phyloP scores from a whole-genome alignment of 805 yeast genomes.

The Candida boidinii region DNA sequence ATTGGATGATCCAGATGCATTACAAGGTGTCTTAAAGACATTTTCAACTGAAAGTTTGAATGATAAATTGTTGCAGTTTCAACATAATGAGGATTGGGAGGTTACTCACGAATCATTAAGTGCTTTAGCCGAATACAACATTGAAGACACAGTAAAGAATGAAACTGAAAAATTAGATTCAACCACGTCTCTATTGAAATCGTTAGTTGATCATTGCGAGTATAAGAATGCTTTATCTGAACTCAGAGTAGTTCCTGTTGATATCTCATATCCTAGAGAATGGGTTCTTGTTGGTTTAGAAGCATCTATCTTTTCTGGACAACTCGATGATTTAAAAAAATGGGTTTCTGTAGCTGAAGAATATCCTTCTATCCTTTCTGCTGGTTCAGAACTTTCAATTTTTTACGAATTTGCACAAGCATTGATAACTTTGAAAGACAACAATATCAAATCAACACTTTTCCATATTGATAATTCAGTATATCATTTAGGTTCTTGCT shows the following conservation, averaged over 20 bases:
- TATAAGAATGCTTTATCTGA: constrained; percentile 56
- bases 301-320: constrained; percentile 63
- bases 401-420: constrained; percentile 63
- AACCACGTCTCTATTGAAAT: constrained; percentile 51
- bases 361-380: constrained; percentile 22
- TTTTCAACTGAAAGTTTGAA: constrained; percentile 61
- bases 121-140: constrained; percentile 39
- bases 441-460: constrained; percentile 26
- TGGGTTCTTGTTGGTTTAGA: constrained; percentile 67
- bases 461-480: constrained; percentile 43
- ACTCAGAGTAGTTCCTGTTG: constrained; percentile 28
- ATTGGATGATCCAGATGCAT: constrained; percentile 82
- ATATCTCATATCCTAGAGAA: constrained; percentile 31
- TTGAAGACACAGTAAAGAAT: constrained; percentile 10
- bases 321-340: constrained; percentile 34
- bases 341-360: constrained; percentile 54
- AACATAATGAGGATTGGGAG: constrained; percentile 79
- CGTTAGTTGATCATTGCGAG: constrained; percentile 68
- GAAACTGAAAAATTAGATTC: constrained; percentile 25
- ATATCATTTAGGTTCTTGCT: constrained; percentile 48
- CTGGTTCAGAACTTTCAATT: constrained; percentile 45
- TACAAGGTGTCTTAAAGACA: constrained; percentile 74
- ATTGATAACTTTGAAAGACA: constrained; percentile 32
- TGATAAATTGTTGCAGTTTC: constrained; percentile 75
- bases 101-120: constrained; percentile 81